Base-by-base conservation (phyloP, 2,329 filamentous ascomycete species). In the Penicillium sp. region DNA sequence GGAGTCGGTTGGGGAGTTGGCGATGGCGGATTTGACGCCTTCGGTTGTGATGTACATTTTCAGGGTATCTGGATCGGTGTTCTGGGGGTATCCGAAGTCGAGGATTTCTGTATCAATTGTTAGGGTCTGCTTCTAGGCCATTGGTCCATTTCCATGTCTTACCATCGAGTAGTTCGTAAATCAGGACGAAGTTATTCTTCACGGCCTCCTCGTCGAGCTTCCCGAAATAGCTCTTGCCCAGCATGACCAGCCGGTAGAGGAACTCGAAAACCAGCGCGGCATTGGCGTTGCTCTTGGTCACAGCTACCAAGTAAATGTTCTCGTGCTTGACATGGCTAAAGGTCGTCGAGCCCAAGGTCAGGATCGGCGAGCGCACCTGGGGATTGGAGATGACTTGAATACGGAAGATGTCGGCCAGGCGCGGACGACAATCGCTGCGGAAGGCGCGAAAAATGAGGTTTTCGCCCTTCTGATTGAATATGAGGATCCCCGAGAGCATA, bases 1-100 rank as follows among this genome's bases (percentile, higher is more conserved):
- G 49, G 93, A 97, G 74, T 99, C 93, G 72, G 96, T 90, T 43
- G 69, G 72, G 72, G 75, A 77, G 87, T 88, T 64, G 84, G 87
- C 64, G 55, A 79, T 78, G 34, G 76, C 92, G 32, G 92, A 95
- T 76, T 97, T 97, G 77, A 99, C 93, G 56, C 94, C 94, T 79
- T 99, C 94, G 35, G 94, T 99, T 42, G 95, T 99, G 71, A 99
- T 99, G 81, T 99, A 99, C 93, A 97, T 97, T 78, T 99, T 99
- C 67, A 99, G 81, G 16, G 94, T 97, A 74, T 99, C 94, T 52
- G 93, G 96, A 78, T 99, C 94, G 61, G 94, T 99, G 75, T 97
- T 97, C 75, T 99, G 94, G 34, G 94, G 94, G 74, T 99, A 99
- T 61, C 94, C 94, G 76, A 99, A 99, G 77, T 99, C 94, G 73